Percentiles rank a stretch among this genome's conserved stretches.
Conservation (phyloP, 2,329 filamentous ascomycete species). For the Sporothrix brunneoviolacea region DNA sequence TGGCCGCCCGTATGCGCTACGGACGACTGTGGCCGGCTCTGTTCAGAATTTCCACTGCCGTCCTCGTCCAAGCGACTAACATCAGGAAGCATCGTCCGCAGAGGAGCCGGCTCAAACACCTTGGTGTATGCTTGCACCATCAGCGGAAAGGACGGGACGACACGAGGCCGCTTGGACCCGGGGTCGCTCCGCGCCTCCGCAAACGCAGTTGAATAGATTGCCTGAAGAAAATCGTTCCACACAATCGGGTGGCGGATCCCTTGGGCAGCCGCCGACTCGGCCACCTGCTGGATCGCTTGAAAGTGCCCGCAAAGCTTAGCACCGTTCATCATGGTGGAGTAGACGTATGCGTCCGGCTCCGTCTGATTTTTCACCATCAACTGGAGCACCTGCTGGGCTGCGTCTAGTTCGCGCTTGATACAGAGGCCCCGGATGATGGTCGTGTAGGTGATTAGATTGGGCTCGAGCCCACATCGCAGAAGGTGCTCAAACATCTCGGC, state of each 20-base stretch:
- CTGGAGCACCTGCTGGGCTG: conserved; percentile 59
- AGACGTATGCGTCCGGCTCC: conserved; percentile 59
- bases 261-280: conserved; percentile 44
- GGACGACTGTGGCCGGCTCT: background rate
- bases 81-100: conserved; percentile 33
- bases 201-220: conserved; percentile 39
- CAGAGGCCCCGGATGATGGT: conserved; percentile 66
- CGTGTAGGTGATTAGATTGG: conserved; percentile 58
- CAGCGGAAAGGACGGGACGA: conserved; percentile 35
- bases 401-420: conserved; percentile 53
- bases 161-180: conserved; percentile 27
- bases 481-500: conserved; percentile 50
- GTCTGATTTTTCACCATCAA: conserved; percentile 54
- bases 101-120: conserved; percentile 39
- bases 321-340: conserved; percentile 62
- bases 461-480: conserved; percentile 52
- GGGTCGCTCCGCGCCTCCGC: conserved; percentile 29
- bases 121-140: conserved; percentile 45
- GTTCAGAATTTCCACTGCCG: background rate
- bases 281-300: conserved; percentile 46
- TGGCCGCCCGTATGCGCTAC: background rate
- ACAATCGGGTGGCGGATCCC: conserved; percentile 42
- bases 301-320: conserved; percentile 54
- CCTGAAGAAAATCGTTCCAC: conserved; percentile 47
- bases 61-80: background rate